phyloP scores from a whole-genome alignment of 1,139 yeast species.

The Debaryomyces sp. region DNA sequence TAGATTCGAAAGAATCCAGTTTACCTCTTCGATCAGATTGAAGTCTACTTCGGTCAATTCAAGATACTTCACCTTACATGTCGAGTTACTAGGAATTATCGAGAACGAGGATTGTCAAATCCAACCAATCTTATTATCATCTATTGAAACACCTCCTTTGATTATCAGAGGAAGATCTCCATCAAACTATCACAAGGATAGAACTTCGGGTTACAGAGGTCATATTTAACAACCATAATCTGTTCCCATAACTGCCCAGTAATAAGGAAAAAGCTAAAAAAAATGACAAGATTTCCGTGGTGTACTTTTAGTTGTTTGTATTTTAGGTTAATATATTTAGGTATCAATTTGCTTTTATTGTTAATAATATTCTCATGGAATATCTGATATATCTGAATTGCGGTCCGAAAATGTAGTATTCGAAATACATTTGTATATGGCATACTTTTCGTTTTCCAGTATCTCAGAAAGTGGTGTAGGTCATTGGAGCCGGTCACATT shows the following conservation, averaged over 20 bases:
- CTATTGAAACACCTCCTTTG: slow-evolving; percentile 62
- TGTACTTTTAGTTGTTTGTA: slow-evolving; percentile 8
- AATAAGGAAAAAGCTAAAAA: neutral
- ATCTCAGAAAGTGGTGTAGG: slow-evolving; percentile 4
- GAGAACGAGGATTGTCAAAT: slow-evolving; percentile 44
- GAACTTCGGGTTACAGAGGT: slow-evolving; percentile 42
- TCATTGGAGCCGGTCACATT: slow-evolving; percentile 6
- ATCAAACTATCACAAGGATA: slow-evolving; percentile 55
- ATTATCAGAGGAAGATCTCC: slow-evolving; percentile 73
- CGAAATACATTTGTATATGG: neutral
- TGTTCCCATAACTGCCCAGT: neutral
- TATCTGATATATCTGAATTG: neutral
- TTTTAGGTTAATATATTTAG: slow-evolving; percentile 5
- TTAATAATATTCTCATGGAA: neutral
- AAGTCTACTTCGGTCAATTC: slow-evolving; percentile 48
- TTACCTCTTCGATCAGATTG: slow-evolving; percentile 61
- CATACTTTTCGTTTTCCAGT: neutral
- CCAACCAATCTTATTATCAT: slow-evolving; percentile 42
- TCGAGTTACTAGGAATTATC: slow-evolving; percentile 54
- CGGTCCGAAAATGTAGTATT: neutral
- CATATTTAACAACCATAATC: slow-evolving; percentile 13
- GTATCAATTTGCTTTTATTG: neutral
- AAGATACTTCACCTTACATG: slow-evolving; percentile 55
- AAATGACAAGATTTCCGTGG: slow-evolving; percentile 3
- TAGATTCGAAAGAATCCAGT: slow-evolving; percentile 68